Evolutionary conservation across 306 rosid species (phyloP).

Genomic region (Medicago truncatula): DNA sequence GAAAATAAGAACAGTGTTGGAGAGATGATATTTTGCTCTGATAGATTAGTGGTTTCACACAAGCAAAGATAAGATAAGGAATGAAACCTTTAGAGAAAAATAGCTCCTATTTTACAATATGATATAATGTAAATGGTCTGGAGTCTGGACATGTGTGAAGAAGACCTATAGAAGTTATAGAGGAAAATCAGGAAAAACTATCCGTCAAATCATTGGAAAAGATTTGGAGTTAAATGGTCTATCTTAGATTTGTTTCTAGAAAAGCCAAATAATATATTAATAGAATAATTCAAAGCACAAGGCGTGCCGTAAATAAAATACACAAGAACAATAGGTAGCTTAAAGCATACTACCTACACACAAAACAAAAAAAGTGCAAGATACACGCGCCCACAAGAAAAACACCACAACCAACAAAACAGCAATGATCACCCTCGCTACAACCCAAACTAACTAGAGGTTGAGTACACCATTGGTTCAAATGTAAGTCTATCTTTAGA

Average conservation of each 20-base stretch:
- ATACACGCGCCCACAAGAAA: no score
- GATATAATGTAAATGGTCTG: not conserved
- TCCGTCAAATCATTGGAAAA: not conserved
- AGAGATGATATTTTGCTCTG: not conserved
- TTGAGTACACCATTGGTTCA: no score
- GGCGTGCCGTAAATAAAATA: no score
- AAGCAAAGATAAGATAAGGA: not conserved
- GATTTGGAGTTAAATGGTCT: constrained; percentile 10
- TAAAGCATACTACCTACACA: no score
- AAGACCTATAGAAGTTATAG: not conserved
- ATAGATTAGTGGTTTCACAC: not conserved
- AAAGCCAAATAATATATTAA: no score
- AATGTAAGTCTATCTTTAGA: not conserved
- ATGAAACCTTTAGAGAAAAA: not conserved
- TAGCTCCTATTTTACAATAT: constrained; percentile 3
- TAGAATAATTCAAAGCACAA: no score
- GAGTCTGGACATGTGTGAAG: not conserved
- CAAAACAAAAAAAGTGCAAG: no score
- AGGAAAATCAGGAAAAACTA: not conserved
- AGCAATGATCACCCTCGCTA: no score
- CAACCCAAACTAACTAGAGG: no score
- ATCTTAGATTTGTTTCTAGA: not conserved
- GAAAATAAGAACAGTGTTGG: not conserved
- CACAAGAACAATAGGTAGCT: no score
- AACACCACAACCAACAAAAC: no score